Percentiles rank a stretch among this genome's conserved stretches.
These are phyloP conservation scores for Corynespora cassiicola DNA, from an alignment of 2,329 filamentous ascomycete species.

Conservation along the genomic window DNA sequence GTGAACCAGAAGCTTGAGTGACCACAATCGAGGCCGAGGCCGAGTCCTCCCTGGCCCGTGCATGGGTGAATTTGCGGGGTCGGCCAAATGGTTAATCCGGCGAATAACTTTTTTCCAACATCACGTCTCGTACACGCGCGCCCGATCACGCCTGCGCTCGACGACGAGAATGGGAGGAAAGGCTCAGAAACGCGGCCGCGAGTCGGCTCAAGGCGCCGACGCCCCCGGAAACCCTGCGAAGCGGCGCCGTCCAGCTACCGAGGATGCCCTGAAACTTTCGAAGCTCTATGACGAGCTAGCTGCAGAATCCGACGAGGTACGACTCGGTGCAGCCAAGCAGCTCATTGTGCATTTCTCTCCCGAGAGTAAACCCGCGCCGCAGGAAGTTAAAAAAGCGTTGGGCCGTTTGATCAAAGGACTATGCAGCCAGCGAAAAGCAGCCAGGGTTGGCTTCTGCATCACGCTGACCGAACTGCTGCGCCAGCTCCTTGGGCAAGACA, in stretches of 20 bases:
- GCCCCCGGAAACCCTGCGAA: slow-evolving; percentile 32
- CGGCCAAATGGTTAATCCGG: too few relatives aligned
- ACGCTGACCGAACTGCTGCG: slow-evolving; percentile 82
- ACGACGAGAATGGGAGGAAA: slow-evolving; percentile 30
- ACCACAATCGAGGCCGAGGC: too few relatives aligned
- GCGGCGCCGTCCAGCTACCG: slow-evolving; percentile 44
- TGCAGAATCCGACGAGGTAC: slow-evolving; percentile 52
- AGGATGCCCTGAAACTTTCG: slow-evolving; percentile 51
- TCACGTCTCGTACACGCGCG: neutral
- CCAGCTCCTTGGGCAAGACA: slow-evolving; percentile 66
- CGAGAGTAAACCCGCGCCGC: slow-evolving; percentile 42
- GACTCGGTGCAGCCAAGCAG: slow-evolving; percentile 53
- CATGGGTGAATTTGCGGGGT: too few relatives aligned
- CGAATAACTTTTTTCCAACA: slow-evolving; percentile 6
- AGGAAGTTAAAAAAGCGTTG: slow-evolving; percentile 48
- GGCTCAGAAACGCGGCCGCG: slow-evolving; percentile 33
- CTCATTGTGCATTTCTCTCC: slow-evolving; percentile 51
- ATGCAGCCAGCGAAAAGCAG: slow-evolving; percentile 87
- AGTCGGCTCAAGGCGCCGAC: slow-evolving; percentile 20
- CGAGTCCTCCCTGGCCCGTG: too few relatives aligned
- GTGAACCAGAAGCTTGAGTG: too few relatives aligned
- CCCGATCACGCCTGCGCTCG: neutral
- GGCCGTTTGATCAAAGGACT: slow-evolving; percentile 78
- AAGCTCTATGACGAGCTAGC: slow-evolving; percentile 56
- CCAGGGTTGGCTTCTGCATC: slow-evolving; percentile 86